phyloP scores from a whole-genome alignment of 2,329 filamentous ascomycete genomes.

The Whalleya microplaca region DNA sequence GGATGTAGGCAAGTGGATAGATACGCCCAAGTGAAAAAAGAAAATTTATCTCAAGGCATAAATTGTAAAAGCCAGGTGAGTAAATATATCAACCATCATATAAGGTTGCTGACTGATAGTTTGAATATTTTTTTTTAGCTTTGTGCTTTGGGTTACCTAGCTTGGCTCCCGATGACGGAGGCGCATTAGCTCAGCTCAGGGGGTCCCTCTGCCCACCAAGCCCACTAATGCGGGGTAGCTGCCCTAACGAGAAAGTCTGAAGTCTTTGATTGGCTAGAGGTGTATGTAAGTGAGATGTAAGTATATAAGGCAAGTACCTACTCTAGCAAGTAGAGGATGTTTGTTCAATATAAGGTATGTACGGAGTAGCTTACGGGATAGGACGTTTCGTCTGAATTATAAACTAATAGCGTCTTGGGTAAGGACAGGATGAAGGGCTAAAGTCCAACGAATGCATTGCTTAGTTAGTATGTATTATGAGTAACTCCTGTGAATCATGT shows the following conservation, averaged over 20 bases:
- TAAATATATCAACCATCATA: background rate
- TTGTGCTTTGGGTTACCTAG: constrained; percentile 8
- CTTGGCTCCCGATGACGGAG: constrained; percentile 26
- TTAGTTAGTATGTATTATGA: too few relatives aligned
- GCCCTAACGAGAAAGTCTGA: constrained; percentile 20
- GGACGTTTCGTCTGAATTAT: too few relatives aligned
- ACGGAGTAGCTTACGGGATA: too few relatives aligned
- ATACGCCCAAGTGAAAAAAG: background rate
- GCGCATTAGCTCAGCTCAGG: background rate
- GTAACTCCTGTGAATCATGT: too few relatives aligned
- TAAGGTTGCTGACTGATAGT: constrained; percentile 5
- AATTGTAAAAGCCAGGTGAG: background rate
- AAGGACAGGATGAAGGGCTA: too few relatives aligned
- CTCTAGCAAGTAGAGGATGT: too few relatives aligned
- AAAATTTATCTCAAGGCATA: too few relatives aligned
- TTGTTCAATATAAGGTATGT: too few relatives aligned
- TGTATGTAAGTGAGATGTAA: too few relatives aligned
- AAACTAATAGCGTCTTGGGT: too few relatives aligned
- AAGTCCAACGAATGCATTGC: too few relatives aligned
- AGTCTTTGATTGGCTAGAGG: constrained; percentile 12
- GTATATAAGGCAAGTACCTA: too few relatives aligned
- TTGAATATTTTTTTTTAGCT: constrained; percentile 26
- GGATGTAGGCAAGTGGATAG: background rate
- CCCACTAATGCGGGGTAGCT: constrained; percentile 19
- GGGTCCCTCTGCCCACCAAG: background rate